Conservation (phyloP, 1,284 basidiomycete genomes). For the Laetiporus sulphureus region DNA sequence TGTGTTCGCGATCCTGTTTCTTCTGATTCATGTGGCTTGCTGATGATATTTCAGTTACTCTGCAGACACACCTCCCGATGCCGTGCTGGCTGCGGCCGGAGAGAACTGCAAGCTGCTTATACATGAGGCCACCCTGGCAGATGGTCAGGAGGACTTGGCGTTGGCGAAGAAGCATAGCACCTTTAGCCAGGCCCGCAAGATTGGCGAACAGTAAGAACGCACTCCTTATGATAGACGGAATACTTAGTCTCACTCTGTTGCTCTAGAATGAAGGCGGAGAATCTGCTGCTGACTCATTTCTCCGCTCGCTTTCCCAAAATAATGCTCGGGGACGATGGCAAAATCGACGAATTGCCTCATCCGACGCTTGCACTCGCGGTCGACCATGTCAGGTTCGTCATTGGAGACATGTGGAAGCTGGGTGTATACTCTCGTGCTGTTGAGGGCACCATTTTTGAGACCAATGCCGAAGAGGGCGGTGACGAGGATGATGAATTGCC, state of each 20-base stretch:
- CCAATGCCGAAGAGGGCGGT: constrained; percentile 48
- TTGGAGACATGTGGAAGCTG: constrained; percentile 82
- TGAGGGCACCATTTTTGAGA: constrained; percentile 57
- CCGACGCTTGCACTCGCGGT: constrained; percentile 69
- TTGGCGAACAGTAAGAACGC: constrained; percentile 56
- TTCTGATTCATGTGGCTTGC: constrained; percentile 6
- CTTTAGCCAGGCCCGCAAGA: constrained; percentile 78
- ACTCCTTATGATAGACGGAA: neutral
- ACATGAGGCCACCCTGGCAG: constrained; percentile 90
- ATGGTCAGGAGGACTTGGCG: constrained; percentile 72
- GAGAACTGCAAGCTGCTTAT: constrained; percentile 76
- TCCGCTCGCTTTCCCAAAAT: constrained; percentile 91
- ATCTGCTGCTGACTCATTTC: constrained; percentile 90
- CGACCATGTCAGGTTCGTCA: constrained; percentile 68
- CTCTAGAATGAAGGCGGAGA: constrained; percentile 73
- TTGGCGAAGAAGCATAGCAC: constrained; percentile 82
- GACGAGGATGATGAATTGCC: constrained; percentile 24
- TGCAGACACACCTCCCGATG: constrained; percentile 82
- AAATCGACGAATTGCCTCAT: constrained; percentile 4
- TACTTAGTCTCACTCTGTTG: neutral
- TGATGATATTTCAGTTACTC: constrained; percentile 49
- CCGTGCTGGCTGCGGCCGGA: constrained; percentile 63
- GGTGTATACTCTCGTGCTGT: constrained; percentile 68
- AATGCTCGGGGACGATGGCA: constrained; percentile 11
- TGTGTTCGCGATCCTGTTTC: constrained; percentile 44